phyloP scores from a whole-genome alignment of 352 stramenopile genomes.

The Phytophthora fragariaefolia region DNA sequence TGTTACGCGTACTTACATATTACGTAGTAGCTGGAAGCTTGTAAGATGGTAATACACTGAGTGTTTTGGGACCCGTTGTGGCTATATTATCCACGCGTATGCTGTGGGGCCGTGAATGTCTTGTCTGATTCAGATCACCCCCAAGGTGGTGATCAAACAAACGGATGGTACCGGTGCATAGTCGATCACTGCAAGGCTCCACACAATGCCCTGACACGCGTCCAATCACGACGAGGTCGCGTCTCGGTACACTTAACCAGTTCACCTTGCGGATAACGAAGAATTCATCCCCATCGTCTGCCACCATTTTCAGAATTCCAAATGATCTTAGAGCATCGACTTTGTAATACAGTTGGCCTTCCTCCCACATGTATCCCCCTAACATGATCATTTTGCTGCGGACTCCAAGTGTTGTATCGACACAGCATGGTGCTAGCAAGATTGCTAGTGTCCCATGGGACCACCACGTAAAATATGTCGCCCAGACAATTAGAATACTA shows the following conservation, averaged over 20 bases:
- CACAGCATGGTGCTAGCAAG: slow-evolving; percentile 27
- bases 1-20: too few relatives aligned
- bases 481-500: slow-evolving; percentile 9
- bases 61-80: background rate
- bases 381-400: slow-evolving; percentile 27
- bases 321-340: slow-evolving; percentile 27
- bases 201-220: slow-evolving; percentile 11
- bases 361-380: slow-evolving; percentile 22
- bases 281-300: slow-evolving; percentile 17
- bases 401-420: slow-evolving; percentile 27
- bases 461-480: slow-evolving; percentile 7
- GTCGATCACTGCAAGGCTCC: slow-evolving; percentile 18
- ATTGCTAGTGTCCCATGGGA: slow-evolving; percentile 5
- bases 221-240: slow-evolving; percentile 33
- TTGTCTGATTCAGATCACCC: background rate
- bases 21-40: background rate
- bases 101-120: background rate
- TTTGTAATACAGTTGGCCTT: slow-evolving; percentile 28
- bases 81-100: slow-evolving; percentile 17
- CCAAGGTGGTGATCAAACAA: slow-evolving; percentile 21
- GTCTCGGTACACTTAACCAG: slow-evolving; percentile 14
- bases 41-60: slow-evolving; percentile 12
- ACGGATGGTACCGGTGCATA: slow-evolving; percentile 10
- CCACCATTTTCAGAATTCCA: slow-evolving; percentile 23
- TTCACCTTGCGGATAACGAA: slow-evolving; percentile 29